phyloP scores from a whole-genome alignment of 2,329 filamentous ascomycete species.

The Chaetomiaceae sp. region DNA sequence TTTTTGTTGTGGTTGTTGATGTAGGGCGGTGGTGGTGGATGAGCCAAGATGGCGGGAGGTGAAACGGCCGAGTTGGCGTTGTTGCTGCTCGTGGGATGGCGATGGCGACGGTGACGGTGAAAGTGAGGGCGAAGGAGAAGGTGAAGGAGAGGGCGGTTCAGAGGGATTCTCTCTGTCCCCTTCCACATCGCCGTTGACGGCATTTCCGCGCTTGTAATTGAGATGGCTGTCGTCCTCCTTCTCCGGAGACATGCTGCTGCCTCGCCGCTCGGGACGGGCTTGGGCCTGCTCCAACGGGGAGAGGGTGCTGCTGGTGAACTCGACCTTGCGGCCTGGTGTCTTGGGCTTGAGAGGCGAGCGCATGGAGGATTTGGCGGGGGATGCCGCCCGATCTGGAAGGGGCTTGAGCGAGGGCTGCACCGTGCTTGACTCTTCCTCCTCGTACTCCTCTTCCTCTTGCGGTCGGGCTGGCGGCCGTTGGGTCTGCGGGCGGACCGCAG shows the following conservation, averaged over 20 bases:
- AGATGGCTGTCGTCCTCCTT: background rate
- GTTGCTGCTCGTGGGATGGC: constrained; percentile 1
- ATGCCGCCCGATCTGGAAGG: constrained; percentile 47
- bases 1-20: background rate
- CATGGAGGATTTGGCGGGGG: constrained; percentile 53
- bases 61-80: background rate
- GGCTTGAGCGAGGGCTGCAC: constrained; percentile 43
- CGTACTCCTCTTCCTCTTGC: constrained; percentile 9
- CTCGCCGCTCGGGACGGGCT: constrained; percentile 24
- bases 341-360: constrained; percentile 55
- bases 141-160: background rate
- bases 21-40: background rate
- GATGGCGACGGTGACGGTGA: background rate
- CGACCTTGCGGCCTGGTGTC: constrained; percentile 55
- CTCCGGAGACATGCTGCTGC: background rate
- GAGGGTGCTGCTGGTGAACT: constrained; percentile 50
- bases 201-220: background rate
- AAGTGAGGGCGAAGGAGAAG: background rate
- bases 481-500: background rate
- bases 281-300: constrained; percentile 43
- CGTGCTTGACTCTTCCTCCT: constrained; percentile 35
- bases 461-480: background rate
- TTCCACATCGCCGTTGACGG: background rate
- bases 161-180: constrained; percentile 16
- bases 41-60: too few species aligned